Conservation (phyloP, 2,329 filamentous ascomycete genomes). For the Dactylonectria estremocensis region DNA sequence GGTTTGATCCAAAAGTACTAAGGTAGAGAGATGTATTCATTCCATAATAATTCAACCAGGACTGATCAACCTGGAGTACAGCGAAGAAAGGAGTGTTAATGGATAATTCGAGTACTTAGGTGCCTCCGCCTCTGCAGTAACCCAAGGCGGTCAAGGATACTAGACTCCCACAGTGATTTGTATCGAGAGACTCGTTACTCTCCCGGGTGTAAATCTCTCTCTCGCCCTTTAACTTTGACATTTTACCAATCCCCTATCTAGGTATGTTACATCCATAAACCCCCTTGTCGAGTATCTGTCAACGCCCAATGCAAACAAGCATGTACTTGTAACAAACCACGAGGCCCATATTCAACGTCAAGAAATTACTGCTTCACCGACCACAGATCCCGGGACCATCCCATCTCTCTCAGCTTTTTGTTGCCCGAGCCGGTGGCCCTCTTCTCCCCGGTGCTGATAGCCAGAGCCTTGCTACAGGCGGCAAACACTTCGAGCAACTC, state of each 20-base stretch:
- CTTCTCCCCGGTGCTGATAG: conserved; percentile 70
- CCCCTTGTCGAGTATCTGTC: conserved; percentile 23
- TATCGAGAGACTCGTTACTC: conserved; percentile 6
- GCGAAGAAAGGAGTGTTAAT: too few species aligned
- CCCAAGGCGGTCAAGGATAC: not conserved
- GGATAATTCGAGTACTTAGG: too few species aligned
- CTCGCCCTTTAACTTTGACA: conserved; percentile 7
- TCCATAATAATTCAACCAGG: too few species aligned
- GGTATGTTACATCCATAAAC: conserved; percentile 27
- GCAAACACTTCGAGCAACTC: conserved; percentile 86
- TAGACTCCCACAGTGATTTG: not conserved
- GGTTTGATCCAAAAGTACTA: too few species aligned
- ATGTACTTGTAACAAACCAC: conserved; percentile 7
- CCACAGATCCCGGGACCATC: conserved; percentile 77
- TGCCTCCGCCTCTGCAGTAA: too few species aligned
- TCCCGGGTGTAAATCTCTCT: not conserved
- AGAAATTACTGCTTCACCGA: conserved; percentile 59
- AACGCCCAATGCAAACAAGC: conserved; percentile 31
- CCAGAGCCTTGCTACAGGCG: conserved; percentile 80
- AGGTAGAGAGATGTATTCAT: too few species aligned
- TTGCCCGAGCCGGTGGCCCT: conserved; percentile 64
- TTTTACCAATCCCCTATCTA: conserved; percentile 23
- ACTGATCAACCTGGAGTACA: too few species aligned
- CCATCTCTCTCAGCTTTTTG: conserved; percentile 74
- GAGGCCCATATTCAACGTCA: not conserved